phyloP scores from a whole-genome alignment of 2,329 filamentous ascomycete species.

The Cephalotrichum gorgonifer region DNA sequence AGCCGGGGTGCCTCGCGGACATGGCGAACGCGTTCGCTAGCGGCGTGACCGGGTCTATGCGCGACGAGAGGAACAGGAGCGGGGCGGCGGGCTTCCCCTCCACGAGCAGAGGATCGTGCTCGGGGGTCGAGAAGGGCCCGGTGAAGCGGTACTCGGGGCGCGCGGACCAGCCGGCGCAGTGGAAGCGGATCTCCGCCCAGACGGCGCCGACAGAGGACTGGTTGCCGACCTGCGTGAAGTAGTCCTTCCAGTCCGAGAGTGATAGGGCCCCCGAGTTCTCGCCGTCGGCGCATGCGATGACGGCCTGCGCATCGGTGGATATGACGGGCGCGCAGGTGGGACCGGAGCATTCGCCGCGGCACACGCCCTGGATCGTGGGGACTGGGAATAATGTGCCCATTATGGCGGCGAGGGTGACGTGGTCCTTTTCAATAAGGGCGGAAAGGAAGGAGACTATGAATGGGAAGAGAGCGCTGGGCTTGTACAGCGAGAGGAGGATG shows the following conservation, averaged over 20 bases:
- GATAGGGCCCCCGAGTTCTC: constrained; percentile 12
- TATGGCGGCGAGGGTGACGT: background rate
- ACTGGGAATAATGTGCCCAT: constrained; percentile 12
- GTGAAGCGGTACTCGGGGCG: constrained; percentile 28
- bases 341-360: background rate
- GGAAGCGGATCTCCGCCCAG: constrained; percentile 25
- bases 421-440: background rate
- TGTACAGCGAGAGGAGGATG: constrained; percentile 19
- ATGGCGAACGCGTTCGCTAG: constrained; percentile 22
- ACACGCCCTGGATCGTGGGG: constrained; percentile 6
- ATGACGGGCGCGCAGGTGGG: constrained; percentile 9
- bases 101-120: constrained; percentile 11
- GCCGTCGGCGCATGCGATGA: constrained; percentile 15
- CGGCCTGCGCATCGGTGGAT: constrained; percentile 11
- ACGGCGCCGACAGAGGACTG: constrained; percentile 18
- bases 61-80: constrained; percentile 30
- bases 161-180: constrained; percentile 26
- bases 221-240: constrained; percentile 15
- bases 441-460: constrained; percentile 5
- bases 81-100: constrained; percentile 26
- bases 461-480: constrained; percentile 12
- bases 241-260: constrained; percentile 16
- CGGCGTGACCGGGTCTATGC: constrained; percentile 36
- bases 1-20: constrained; percentile 15
- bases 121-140: constrained; percentile 20